Base-by-base conservation (phyloP, 73 alveolate genomes). In the Symbiodinium pilosum region DNA sequence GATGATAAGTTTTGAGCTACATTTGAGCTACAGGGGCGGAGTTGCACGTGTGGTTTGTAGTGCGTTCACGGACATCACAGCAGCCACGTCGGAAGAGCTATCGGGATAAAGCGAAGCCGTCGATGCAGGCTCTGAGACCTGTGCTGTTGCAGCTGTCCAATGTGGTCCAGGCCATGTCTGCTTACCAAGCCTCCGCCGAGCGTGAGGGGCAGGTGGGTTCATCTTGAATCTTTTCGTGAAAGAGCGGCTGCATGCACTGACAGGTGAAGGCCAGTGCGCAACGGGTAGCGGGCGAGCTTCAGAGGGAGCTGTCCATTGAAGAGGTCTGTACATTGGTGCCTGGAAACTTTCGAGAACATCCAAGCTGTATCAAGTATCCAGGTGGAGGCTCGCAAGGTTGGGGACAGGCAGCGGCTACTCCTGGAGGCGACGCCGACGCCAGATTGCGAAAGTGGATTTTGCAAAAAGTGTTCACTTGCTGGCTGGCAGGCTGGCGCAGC, bases 341-440 rank as follows among this genome's bases (percentile, higher is more conserved):
- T 6, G 59, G 73, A 3, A 16, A 16, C 6, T 56, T 26, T 56
- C 32, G 16, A 56, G 73, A 64, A 26, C 3, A 7, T 64, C 39
- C 21, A 9, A 24, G 38, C 14, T 9, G 41, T 26, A 26, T 3
- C 38, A 26, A 11, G 2, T 73, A 14, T 26, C 32, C 26, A 91
- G 96, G 96, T 91, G 88, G 96, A 91, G 43, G 96, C 96, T 16
- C 71, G 87, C 39, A 91, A 91, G 51, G 88, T 91, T 56, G 96
- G 96, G 16, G 96, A 91, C 75, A 54, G 96, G 7, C 96, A 91
- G 52, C 96, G 96, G 12, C 32, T 91, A 87, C 77, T 91, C 87
- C 75, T 91, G 47, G 96, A 91, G 96, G 96, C 34, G 77, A 41
- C 56, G 38, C n/a, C n/a, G n/a, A n/a, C n/a, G n/a, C n/a, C n/a